phyloP scores from a whole-genome alignment of 2,329 filamentous ascomycete species.

The Penicillium hesseltinei region DNA sequence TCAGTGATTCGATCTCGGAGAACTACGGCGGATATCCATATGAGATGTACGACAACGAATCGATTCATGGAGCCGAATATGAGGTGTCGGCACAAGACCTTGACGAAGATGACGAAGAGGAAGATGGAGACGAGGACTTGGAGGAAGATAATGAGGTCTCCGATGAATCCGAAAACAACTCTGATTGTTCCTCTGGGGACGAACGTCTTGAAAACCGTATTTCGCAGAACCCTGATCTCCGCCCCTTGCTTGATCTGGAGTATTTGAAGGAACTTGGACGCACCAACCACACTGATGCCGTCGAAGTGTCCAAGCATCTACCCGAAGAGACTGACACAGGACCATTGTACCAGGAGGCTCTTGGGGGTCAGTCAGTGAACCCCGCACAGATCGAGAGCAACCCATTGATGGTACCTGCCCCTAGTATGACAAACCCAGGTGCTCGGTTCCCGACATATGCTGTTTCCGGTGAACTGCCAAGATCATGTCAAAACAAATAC shows the following conservation, averaged over 20 bases:
- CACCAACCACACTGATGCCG: not conserved
- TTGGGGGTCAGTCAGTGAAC: not conserved
- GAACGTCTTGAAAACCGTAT: not conserved
- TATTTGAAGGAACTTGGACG: not conserved
- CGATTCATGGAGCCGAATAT: not conserved
- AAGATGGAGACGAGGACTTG: conserved; percentile 8
- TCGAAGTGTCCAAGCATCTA: not conserved
- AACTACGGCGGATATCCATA: not conserved
- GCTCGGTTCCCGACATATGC: conserved; percentile 3
- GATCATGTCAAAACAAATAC: not conserved
- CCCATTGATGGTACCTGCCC: not conserved
- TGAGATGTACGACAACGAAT: not conserved
- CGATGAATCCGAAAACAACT: conserved; percentile 6
- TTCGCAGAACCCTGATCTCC: not conserved
- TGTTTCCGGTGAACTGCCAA: not conserved
- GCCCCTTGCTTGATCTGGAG: not conserved
- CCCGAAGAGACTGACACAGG: not conserved
- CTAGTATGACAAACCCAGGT: conserved; percentile 1
- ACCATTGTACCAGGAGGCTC: not conserved
- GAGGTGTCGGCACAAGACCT: not conserved
- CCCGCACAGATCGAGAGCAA: not conserved
- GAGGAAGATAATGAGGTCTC: conserved; percentile 9
- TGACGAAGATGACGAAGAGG: not conserved
- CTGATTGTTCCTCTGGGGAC: not conserved
- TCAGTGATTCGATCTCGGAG: not conserved